Evolutionary conservation across 2,329 filamentous ascomycete genomes (phyloP).

Genomic region (Colletotrichum lupini): DNA sequence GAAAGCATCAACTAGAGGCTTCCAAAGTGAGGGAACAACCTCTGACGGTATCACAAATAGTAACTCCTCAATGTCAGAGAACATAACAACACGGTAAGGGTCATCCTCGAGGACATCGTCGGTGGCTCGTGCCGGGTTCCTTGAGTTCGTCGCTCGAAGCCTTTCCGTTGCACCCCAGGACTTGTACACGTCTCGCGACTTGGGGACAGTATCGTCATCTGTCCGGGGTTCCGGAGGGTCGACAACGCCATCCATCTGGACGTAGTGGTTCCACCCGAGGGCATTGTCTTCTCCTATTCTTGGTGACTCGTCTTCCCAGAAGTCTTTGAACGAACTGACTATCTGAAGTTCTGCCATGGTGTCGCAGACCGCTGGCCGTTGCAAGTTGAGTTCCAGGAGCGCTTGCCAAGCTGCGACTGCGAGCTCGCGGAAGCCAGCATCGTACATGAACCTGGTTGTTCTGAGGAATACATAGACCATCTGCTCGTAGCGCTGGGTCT

Average conservation of each 20-base stretch:
- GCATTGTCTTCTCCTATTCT: constrained; percentile 81
- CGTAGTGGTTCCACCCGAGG: constrained; percentile 75
- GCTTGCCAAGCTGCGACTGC: constrained; percentile 87
- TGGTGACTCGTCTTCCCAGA: constrained; percentile 88
- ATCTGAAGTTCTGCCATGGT: constrained; percentile 34
- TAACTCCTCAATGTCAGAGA: constrained; percentile 76
- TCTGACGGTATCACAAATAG: constrained; percentile 62
- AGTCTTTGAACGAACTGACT: constrained; percentile 69
- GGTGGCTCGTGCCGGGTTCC: constrained; percentile 76
- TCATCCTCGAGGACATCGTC: constrained; percentile 84
- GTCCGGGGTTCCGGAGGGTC: constrained; percentile 54
- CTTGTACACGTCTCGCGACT: constrained; percentile 58
- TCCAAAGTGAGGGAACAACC: constrained; percentile 48
- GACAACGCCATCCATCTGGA: constrained; percentile 46
- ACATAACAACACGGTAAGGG: constrained; percentile 84
- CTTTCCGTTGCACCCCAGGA: constrained; percentile 67
- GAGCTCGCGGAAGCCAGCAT: constrained; percentile 82
- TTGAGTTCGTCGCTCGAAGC: constrained; percentile 57
- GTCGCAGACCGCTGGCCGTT: constrained; percentile 55
- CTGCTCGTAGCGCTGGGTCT: constrained; percentile 47
- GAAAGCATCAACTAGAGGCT: constrained; percentile 75
- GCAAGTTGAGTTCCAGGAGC: constrained; percentile 77
- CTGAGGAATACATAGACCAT: constrained; percentile 80
- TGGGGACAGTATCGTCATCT: constrained; percentile 33
- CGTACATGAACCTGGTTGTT: constrained; percentile 77